phyloP scores from a whole-genome alignment of 2,329 filamentous ascomycete species.

The Aspergillus versicolor region DNA sequence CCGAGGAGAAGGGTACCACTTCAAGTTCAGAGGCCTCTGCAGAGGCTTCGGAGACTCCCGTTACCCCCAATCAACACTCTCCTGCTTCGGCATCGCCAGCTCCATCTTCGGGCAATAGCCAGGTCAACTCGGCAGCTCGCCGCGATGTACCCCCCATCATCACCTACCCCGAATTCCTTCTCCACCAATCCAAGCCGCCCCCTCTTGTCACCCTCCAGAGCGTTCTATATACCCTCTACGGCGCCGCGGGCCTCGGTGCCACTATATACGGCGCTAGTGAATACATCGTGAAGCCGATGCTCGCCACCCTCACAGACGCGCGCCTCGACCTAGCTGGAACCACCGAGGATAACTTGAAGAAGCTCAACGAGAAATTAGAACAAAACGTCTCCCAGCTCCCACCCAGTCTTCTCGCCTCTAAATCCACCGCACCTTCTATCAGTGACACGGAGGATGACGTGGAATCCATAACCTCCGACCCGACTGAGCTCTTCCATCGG shows the following conservation, averaged over 20 bases:
- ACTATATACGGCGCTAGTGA: conserved; percentile 59
- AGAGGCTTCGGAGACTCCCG: neutral
- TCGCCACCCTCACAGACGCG: conserved; percentile 52
- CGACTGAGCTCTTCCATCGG: conserved; percentile 63
- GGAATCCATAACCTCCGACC: conserved; percentile 55
- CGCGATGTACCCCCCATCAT: conserved; percentile 61
- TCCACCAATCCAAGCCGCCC: conserved; percentile 58
- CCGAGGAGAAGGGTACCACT: conserved; percentile 14
- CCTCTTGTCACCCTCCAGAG: conserved; percentile 60
- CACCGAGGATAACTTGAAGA: conserved; percentile 51
- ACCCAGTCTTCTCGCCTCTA: conserved; percentile 11
- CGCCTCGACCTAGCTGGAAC: conserved; percentile 59
- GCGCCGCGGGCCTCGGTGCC: conserved; percentile 55
- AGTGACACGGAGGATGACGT: conserved; percentile 39
- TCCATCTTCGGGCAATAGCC: conserved; percentile 9
- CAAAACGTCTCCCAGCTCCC: conserved; percentile 55
- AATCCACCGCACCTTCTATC: neutral
- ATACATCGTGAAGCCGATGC: conserved; percentile 60
- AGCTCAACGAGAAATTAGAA: conserved; percentile 57
- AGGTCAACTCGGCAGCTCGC: conserved; percentile 19
- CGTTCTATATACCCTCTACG: conserved; percentile 57
- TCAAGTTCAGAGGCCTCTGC: neutral
- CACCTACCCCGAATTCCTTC: conserved; percentile 66
- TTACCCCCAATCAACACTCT: neutral
- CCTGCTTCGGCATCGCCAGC: conserved; percentile 6